Percentiles rank a stretch among this genome's conserved stretches.
phyloP scores from a whole-genome alignment of 1,284 basidiomycete genomes.

The Grifola frondosa region DNA sequence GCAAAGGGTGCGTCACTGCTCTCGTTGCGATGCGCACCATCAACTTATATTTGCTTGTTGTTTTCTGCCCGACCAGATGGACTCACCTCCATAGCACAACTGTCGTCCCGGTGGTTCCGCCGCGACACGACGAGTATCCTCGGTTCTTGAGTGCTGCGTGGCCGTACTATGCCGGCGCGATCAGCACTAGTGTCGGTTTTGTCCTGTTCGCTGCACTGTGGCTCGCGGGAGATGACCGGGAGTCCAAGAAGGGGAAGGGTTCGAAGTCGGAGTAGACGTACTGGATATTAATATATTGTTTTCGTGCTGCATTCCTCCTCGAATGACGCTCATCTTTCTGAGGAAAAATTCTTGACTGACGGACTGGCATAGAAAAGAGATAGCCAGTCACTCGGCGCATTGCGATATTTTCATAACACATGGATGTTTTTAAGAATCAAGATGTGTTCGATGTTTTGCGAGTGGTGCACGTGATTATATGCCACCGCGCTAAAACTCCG shows the following conservation, averaged over 20 bases:
- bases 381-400: too few species aligned
- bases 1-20: constrained; percentile 74
- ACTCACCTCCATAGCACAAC: constrained; percentile 72
- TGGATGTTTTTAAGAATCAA: too few species aligned
- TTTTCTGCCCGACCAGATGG: constrained; percentile 44
- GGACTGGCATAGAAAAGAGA: too few species aligned
- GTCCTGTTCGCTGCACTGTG: constrained; percentile 83
- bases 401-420: too few species aligned
- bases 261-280: constrained; percentile 29
- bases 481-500: too few species aligned
- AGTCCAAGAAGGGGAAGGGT: constrained; percentile 38
- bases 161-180: constrained; percentile 91
- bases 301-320: too few species aligned
- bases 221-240: constrained; percentile 73
- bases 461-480: too few species aligned
- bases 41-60: constrained; percentile 2
- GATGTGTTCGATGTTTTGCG: too few species aligned
- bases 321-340: too few species aligned
- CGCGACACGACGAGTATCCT: constrained; percentile 92
- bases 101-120: constrained; percentile 87
- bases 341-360: too few species aligned
- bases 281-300: too few species aligned
- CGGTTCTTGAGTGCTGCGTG: constrained; percentile 92
- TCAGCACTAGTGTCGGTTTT: constrained; percentile 84
- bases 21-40: too few species aligned